Percentiles rank a stretch among this genome's conserved stretches.
Evolutionary conservation across 1,139 yeast species (phyloP).

Genomic region (Magnusiomyces fungicola): DNA sequence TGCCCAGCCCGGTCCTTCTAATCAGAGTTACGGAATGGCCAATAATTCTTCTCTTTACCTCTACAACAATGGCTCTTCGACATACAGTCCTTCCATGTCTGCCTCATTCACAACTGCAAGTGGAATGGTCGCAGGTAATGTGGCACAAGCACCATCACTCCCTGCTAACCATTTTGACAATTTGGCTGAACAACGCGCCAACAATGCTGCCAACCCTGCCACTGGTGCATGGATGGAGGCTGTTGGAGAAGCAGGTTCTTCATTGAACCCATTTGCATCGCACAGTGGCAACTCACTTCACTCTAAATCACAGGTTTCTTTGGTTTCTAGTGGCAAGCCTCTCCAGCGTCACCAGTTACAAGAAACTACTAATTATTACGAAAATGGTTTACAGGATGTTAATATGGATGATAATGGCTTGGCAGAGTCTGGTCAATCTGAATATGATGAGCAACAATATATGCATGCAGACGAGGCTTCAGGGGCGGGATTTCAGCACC

Average conservation of each 20-base stretch:
- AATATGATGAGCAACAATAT: too few relatives aligned
- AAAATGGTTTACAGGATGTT: too few relatives aligned
- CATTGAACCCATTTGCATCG: not conserved
- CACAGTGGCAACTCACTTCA: not conserved
- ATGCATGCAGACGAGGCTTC: too few relatives aligned
- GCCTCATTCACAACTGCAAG: not conserved
- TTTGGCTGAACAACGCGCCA: not conserved
- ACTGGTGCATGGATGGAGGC: slow-evolving; percentile 1
- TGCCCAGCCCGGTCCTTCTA: not conserved
- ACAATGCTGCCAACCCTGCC: not conserved
- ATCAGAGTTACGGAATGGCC: not conserved
- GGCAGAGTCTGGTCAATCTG: too few relatives aligned
- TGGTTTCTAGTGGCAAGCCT: not conserved
- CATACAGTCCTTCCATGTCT: not conserved
- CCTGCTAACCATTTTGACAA: not conserved
- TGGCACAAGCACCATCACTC: not conserved
- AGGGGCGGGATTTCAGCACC: too few relatives aligned
- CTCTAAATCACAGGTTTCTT: not conserved
- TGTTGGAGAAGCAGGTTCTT: not conserved
- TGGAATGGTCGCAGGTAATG: not conserved
- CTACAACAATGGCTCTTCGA: not conserved
- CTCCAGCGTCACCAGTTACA: not conserved
- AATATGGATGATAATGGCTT: too few relatives aligned
- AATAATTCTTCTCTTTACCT: not conserved
- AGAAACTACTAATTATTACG: not conserved